Base-by-base conservation (phyloP, 805 yeast species). In the Ogataea pilisensis region DNA sequence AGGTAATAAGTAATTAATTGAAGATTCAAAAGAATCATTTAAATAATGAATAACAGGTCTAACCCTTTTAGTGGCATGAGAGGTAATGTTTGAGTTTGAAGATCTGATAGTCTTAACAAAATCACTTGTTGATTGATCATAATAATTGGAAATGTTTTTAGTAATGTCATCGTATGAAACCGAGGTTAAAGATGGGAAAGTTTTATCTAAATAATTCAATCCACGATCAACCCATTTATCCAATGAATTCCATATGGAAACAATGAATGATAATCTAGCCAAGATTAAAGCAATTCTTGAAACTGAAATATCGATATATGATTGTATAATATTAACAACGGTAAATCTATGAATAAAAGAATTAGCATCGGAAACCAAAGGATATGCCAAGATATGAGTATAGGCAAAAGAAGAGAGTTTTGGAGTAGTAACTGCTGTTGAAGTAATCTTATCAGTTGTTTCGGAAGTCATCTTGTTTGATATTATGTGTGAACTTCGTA, bases 351-450 rank as follows among this genome's bases (percentile, higher is more conserved):
- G 38, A 5, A 54, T 34, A 13, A 43, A 49, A 4, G 42, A 35
- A 32, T 45, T 34, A 13, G 52, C 29, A 18, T 63, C 67, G 7
- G 51, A 39, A 34, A 61, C 51, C 5, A 61, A 31, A 7, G 69
- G 68, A 38, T 65, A 65, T 5, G 50, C 49, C 38, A 46, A 46
- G 34, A 65, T 29, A 41, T 64, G 69, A n/a, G 46, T 37, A 39
- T 46, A 48, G 6, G 55, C 26, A 32, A 42, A 26, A n/a, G 49
- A 37, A 18, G 48, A 38, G 39, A 37, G 50, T 30, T 42, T 50
- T 40, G 39, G 12, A 24, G 38, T 38, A 3, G 42, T 27, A 13
- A 27, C n/a, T 27, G 11, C 14, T 8, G 9, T 14, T n/a, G 43
- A 37, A 31, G 41, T 33, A 19, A 34, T 17, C 29, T 39, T 42